phyloP scores from a whole-genome alignment of 192 early-diverging fungal genomes.

The Podila epigama region DNA sequence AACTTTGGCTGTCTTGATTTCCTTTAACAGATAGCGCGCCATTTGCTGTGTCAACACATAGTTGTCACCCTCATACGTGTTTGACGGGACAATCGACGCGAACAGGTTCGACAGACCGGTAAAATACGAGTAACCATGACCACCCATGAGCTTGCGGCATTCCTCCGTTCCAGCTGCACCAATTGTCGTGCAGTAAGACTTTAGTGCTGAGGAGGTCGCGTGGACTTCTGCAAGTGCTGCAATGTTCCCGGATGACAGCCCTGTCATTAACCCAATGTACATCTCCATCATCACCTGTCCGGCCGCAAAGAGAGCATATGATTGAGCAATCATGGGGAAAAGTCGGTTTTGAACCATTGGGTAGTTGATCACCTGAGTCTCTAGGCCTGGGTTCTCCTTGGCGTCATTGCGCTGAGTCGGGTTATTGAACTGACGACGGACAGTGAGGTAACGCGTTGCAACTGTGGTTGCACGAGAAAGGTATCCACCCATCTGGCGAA shows the following conservation, averaged over 20 bases:
- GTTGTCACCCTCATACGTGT: conserved; percentile 87
- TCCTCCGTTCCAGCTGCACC: conserved; percentile 73
- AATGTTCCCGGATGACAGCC: conserved; percentile 53
- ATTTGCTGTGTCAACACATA: conserved; percentile 88
- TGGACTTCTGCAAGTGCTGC: conserved; percentile 68
- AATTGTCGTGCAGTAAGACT: conserved; percentile 76
- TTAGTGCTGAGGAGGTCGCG: conserved; percentile 80
- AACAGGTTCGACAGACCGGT: conserved; percentile 74
- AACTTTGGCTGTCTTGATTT: conserved; percentile 35
- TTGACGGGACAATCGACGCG: conserved; percentile 71
- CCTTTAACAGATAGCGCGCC: conserved; percentile 72
- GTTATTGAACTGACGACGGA: conserved; percentile 58
- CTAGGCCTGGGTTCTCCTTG: conserved; percentile 53
- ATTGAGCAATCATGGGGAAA: conserved; percentile 60
- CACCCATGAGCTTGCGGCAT: conserved; percentile 75
- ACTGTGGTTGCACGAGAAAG: conserved; percentile 60
- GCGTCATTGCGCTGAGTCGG: conserved; percentile 50
- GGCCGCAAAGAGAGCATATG: conserved; percentile 57
- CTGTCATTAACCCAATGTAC: conserved; percentile 67
- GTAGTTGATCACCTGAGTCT: conserved; percentile 63
- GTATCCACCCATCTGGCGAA: conserved; percentile 53
- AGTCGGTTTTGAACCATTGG: conserved; percentile 59
- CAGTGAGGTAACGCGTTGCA: conserved; percentile 55
- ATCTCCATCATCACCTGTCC: conserved; percentile 40
- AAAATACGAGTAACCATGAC: conserved; percentile 80